Evolutionary conservation across 2,329 filamentous ascomycete genomes (phyloP).

Genomic region (Grosmannia huntii): DNA sequence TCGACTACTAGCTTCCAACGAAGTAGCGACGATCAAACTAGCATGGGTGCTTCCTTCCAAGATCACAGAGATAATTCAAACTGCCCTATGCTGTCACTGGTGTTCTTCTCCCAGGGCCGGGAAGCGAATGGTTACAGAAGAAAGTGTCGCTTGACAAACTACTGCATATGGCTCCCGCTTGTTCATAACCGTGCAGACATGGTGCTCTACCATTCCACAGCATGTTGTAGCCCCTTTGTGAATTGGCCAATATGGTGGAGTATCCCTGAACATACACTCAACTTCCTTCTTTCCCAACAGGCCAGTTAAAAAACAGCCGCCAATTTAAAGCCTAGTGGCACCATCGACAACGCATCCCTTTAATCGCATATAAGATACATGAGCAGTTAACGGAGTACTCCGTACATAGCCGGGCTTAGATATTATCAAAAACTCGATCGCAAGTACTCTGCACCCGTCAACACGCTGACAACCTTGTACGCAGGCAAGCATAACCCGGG

Average conservation of each 20-base stretch:
- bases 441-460: no score
- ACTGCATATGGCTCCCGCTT: background rate
- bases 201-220: background rate
- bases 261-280: background rate
- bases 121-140: background rate
- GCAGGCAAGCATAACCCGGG: no score
- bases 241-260: background rate
- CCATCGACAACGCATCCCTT: background rate
- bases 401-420: no score
- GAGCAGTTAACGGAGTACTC: no score
- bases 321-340: no score
- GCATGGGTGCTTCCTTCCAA: background rate
- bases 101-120: background rate
- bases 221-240: background rate
- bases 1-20: background rate
- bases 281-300: no score
- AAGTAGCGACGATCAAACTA: background rate
- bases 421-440: no score
- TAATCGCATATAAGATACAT: background rate
- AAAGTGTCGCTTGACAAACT: background rate
- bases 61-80: background rate
- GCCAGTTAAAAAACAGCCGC: no score
- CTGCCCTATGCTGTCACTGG: no score
- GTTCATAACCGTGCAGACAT: background rate
- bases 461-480: background rate